These are phyloP conservation scores for Pseudocercospora musae DNA, from an alignment of 2,329 filamentous ascomycete genomes.

Conservation along the genomic window DNA sequence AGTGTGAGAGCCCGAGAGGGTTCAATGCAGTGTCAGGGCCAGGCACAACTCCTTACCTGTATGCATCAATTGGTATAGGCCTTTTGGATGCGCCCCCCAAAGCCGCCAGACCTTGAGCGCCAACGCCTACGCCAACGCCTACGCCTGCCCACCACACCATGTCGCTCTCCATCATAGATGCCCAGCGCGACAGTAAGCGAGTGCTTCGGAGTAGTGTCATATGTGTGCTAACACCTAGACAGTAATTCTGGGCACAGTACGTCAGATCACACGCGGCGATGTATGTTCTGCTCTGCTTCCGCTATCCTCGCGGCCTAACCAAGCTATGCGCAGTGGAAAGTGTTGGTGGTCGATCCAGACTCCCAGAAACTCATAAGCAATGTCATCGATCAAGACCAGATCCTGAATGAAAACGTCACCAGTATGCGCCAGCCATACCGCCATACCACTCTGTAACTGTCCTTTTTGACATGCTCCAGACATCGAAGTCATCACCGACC, in stretches of 20 bases:
- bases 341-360: constrained; percentile 80
- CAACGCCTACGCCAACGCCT: background rate
- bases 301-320: constrained; percentile 12
- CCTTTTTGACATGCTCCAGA: constrained; percentile 52
- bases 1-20: too few species aligned
- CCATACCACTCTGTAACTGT: background rate
- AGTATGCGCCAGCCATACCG: constrained; percentile 56
- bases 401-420: constrained; percentile 93
- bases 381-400: constrained; percentile 90
- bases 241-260: constrained; percentile 74
- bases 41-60: too few species aligned
- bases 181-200: constrained; percentile 70
- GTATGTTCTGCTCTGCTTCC: constrained; percentile 31
- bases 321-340: constrained; percentile 74
- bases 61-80: background rate
- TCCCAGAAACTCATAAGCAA: constrained; percentile 86
- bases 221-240: constrained; percentile 11
- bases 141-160: constrained; percentile 47
- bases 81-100: background rate
- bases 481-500: constrained; percentile 90
- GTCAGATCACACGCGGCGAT: constrained; percentile 74
- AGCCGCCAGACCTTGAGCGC: background rate
- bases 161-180: constrained; percentile 79
- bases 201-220: background rate
- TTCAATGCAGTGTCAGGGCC: too few species aligned